Evolutionary conservation across 257 asterid genomes (phyloP), one percentile per base, ranked within the genome.

Genomic region (Plantago major): DNA sequence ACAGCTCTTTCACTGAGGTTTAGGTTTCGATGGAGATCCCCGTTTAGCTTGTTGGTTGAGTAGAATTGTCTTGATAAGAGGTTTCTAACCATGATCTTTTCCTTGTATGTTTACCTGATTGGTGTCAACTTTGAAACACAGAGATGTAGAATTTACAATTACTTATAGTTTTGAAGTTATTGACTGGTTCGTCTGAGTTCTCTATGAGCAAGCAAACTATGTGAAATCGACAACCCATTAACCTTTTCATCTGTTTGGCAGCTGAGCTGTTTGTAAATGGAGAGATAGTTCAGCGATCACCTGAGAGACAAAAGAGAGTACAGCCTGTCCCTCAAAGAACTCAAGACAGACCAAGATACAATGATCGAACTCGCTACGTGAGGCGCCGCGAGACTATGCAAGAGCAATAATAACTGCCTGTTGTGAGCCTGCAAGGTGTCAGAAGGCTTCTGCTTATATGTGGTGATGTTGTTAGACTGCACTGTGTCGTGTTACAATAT

Each of bases 241-340:
- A 22, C 40, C 1, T 58, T 67, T 62, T 51, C 48, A 16, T 50
- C 61, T 48, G 43, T 48, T 58, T 58, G 37, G 51, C 85, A 90
- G 98, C 98, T 67, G 98, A 90, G 75, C 78, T 90, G 68, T 82
- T 71, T 30, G 96, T 90, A 28, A 85, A 88, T 50, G 98, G 98
- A 50, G 96, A 90, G 76, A 90, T 90, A 42, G 98, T 90, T 30
- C 93, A 83, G 58, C 81, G 98, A 56, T 90, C 98, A 19, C 98
- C 98, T 0, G 98, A 88, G 85, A 80, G 98, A 67, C 96, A 90
- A 59, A 85, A 89, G 85, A 83, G 98, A 67, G 98, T 90, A 40
- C 91, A 85, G 78, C 98, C 98, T 14, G 91, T 88, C 70, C 94
- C 95, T 55, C 96, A 87, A 68, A 82, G 96, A 74, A 83, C 89